Conservation (phyloP, 805 yeast species). For the Starmerella riodocensis region DNA sequence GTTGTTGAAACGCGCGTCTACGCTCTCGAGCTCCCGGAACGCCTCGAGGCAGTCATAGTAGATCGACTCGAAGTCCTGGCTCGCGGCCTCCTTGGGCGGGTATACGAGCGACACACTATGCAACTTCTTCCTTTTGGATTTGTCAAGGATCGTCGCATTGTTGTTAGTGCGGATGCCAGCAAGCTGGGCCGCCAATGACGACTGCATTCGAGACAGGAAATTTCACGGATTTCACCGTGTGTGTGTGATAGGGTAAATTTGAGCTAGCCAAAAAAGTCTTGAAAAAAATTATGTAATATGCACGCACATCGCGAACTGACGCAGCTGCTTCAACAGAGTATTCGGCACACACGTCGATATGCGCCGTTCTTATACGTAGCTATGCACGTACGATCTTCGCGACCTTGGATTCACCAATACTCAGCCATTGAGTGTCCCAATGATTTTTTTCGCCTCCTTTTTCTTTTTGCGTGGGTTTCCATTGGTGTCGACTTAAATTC, state of each 20-base stretch:
- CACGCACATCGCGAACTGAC: no score
- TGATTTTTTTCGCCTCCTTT: no score
- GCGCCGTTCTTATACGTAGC: no score
- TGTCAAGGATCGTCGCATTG: conserved; percentile 59
- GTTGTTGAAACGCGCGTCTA: conserved; percentile 62
- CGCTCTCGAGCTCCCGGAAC: conserved; percentile 49
- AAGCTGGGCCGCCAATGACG: conserved; percentile 69
- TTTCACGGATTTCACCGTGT: not conserved
- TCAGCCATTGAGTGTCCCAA: no score
- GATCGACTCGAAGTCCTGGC: conserved; percentile 81
- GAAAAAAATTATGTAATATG: conserved; percentile 13
- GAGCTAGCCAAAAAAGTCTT: not conserved
- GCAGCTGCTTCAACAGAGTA: no score
- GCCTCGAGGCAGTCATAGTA: conserved; percentile 63
- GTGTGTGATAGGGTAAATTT: not conserved
- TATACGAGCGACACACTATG: conserved; percentile 82
- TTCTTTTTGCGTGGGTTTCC: no score
- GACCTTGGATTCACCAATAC: no score
- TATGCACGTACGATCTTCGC: no score
- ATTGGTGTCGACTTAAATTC: no score
- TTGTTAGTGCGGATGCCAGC: conserved; percentile 41
- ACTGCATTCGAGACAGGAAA: conserved; percentile 3
- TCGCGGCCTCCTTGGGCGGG: conserved; percentile 77
- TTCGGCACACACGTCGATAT: no score
- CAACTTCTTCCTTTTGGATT: conserved; percentile 71